These are phyloP conservation scores for Atkinsonella texensis DNA, from an alignment of 2,329 filamentous ascomycete genomes.

Conservation along the genomic window DNA sequence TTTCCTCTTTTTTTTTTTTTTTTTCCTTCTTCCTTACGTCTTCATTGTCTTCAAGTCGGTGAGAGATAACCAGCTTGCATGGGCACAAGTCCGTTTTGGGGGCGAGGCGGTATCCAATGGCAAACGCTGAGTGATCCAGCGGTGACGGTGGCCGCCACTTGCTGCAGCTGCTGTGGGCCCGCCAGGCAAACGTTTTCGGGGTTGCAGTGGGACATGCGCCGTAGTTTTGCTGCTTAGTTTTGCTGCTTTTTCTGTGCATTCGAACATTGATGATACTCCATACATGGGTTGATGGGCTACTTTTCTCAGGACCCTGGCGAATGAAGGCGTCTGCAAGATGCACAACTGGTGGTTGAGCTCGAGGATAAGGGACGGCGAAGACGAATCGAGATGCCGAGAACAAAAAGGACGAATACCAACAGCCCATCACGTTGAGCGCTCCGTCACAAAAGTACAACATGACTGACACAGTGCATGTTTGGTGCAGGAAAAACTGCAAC, in stretches of 20 bases:
- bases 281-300: background rate
- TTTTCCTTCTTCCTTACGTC: background rate
- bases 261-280: too few species aligned
- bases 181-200: slow-evolving; percentile 6
- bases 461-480: background rate
- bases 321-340: background rate
- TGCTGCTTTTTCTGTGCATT: background rate
- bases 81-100: background rate
- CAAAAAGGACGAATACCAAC: background rate
- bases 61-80: background rate
- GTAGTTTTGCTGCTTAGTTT: background rate
- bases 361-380: background rate
- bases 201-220: background rate
- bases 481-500: background rate
- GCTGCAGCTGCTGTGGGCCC: slow-evolving; percentile 5
- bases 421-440: background rate
- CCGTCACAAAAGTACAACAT: background rate
- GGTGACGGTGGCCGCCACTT: slow-evolving; percentile 10
- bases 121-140: slow-evolving; percentile 9
- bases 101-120: slow-evolving; percentile 10
- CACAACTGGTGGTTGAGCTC: background rate
- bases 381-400: background rate
- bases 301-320: background rate
- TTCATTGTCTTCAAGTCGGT: background rate
- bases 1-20: slow-evolving; percentile 1